A percentile compares a stretch with the other conserved stretches of the same genome.
phyloP scores from a whole-genome alignment of 73 alveolate genomes.

The Urostyla sp. region DNA sequence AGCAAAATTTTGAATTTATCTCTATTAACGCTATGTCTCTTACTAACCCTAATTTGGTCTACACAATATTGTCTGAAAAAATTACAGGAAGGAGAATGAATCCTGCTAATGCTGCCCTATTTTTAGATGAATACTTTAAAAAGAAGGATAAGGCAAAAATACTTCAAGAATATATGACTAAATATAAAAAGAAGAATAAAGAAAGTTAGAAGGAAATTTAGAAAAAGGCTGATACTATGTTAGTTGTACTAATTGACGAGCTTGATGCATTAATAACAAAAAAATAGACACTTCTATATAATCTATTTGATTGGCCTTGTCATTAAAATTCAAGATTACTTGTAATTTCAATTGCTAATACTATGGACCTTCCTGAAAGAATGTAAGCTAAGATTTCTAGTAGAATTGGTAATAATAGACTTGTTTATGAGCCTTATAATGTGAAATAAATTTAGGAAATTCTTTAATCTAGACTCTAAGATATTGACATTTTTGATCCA shows the following conservation, averaged over 20 bases:
- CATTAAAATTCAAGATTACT: constrained; percentile 81
- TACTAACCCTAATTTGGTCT: constrained; percentile 61
- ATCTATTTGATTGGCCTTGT: constrained; percentile 95
- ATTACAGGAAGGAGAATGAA: constrained; percentile 68
- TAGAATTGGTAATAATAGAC: constrained; percentile 93
- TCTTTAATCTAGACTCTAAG: constrained; percentile 79
- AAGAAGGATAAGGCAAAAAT: constrained; percentile 45
- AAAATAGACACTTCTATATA: constrained; percentile 86
- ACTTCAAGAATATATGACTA: constrained; percentile 35
- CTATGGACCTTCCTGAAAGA: constrained; percentile 96
- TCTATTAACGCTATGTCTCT: constrained; percentile 71
- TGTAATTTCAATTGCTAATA: constrained; percentile 92
- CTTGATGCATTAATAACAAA: constrained; percentile 91
- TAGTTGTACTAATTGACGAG: constrained; percentile 90
- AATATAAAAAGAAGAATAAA: constrained; percentile 28
- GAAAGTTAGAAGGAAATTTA: constrained; percentile 5
- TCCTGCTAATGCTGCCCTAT: constrained; percentile 68
- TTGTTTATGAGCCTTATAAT: constrained; percentile 92
- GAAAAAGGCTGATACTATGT: constrained; percentile 40
- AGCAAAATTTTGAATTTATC: constrained; percentile 49
- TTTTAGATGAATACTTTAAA: constrained; percentile 63
- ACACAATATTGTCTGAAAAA: constrained; percentile 60
- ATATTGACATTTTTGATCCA: constrained; percentile 66
- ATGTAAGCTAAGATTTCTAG: constrained; percentile 83
- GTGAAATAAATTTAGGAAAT: constrained; percentile 83